Conservation (phyloP, 1,284 basidiomycete species). For the Puccinia horiana region DNA sequence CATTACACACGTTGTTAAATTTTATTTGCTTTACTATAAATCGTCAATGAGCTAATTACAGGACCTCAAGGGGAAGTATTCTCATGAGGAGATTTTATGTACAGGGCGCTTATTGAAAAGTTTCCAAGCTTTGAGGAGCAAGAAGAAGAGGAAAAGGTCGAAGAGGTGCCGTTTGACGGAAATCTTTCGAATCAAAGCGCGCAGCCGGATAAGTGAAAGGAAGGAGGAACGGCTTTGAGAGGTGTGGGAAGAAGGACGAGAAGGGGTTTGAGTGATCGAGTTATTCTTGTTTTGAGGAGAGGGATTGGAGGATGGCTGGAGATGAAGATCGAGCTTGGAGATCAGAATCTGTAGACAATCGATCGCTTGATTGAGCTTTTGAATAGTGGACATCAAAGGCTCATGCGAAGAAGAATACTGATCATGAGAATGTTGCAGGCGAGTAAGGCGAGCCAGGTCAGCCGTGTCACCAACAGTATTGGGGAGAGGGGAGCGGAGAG, state of each 20-base stretch:
- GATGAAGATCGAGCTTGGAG: conserved; percentile 12
- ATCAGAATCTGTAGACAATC: conserved; percentile 4
- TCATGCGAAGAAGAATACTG: neutral
- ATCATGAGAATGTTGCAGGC: neutral
- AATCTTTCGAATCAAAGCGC: neutral
- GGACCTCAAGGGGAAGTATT: neutral
- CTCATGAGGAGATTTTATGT: neutral
- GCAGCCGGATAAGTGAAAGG: neutral
- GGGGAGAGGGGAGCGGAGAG: neutral
- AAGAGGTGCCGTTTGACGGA: neutral
- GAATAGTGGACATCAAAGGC: neutral
- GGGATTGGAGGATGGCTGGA: neutral
- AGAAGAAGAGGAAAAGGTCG: conserved; percentile 18
- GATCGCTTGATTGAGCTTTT: conserved; percentile 12
- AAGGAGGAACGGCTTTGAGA: neutral
- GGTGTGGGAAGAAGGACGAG: neutral
- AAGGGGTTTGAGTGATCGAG: neutral
- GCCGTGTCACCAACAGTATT: neutral
- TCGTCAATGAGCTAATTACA: neutral
- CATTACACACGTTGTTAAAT: neutral
- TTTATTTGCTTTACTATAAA: neutral
- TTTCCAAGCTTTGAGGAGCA: neutral
- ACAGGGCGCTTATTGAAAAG: neutral
- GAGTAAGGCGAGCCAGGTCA: neutral
- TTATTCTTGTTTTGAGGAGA: neutral